phyloP scores from a whole-genome alignment of 1,284 basidiomycete genomes.

The Rhodotorula sp. region DNA sequence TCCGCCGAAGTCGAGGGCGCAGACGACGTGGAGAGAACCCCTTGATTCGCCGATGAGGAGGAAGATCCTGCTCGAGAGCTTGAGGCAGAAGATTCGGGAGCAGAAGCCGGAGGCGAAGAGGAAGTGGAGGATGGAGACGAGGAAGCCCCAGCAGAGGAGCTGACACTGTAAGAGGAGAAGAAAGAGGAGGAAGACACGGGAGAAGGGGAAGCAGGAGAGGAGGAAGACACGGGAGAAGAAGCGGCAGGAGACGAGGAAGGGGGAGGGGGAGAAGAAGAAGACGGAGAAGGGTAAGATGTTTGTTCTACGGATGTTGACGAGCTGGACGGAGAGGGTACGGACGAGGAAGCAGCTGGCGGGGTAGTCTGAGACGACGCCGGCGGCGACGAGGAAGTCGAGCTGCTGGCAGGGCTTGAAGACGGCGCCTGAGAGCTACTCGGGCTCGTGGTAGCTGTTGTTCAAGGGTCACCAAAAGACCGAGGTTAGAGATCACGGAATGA shows the following conservation, averaged over 20 bases:
- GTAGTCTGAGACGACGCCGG: not conserved
- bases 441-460: slow-evolving; percentile 5
- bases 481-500: too few relatives aligned
- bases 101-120: not conserved
- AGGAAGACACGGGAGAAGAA: not conserved
- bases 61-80: not conserved
- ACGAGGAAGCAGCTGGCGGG: not conserved
- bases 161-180: not conserved
- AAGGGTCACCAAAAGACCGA: too few relatives aligned
- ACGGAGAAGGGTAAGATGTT: not conserved
- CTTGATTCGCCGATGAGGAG: not conserved
- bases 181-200: not conserved
- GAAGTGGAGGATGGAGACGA: not conserved
- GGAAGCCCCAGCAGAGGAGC: not conserved
- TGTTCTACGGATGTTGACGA: not conserved
- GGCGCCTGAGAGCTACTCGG: slow-evolving; percentile 2
- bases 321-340: not conserved
- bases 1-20: not conserved
- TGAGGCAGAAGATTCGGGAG: not conserved
- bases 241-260: too few relatives aligned
- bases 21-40: not conserved
- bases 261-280: not conserved
- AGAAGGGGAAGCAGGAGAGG: not conserved
- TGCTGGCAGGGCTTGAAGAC: slow-evolving; percentile 9
- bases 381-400: slow-evolving; percentile 11